A percentile compares a stretch with the other conserved stretches of the same genome.
phyloP scores from a whole-genome alignment of 2,329 filamentous ascomycete genomes.

The Exophiala oligosperma region DNA sequence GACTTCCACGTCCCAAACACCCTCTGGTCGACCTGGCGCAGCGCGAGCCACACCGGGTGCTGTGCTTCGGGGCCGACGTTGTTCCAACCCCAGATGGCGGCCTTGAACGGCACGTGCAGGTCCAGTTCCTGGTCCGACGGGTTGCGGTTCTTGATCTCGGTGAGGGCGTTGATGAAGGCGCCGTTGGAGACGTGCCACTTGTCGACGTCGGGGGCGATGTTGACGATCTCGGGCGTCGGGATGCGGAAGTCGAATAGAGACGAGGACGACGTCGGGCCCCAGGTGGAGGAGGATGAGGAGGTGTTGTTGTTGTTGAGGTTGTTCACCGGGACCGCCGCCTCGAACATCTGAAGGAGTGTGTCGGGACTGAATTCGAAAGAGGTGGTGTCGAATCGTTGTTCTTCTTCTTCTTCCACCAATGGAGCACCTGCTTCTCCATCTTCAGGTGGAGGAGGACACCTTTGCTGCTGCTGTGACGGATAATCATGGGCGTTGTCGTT shows the following conservation, averaged over 20 bases:
- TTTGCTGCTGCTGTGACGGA: no score
- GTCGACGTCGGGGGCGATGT: conserved; percentile 22
- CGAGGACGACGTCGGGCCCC: conserved; percentile 2
- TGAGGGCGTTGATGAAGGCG: conserved; percentile 21
- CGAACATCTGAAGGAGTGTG: conserved; percentile 21
- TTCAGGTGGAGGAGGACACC: no score
- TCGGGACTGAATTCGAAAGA: conserved; percentile 21
- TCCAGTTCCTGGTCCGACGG: conserved; percentile 14
- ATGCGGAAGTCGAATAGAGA: conserved; percentile 25
- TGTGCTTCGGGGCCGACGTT: conserved; percentile 23
- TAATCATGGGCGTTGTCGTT: neutral
- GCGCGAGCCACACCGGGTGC: conserved; percentile 25
- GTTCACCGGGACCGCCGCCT: neutral
- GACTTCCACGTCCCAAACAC: conserved; percentile 29
- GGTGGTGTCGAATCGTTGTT: no score
- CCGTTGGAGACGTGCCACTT: conserved; percentile 29
- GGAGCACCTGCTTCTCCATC: no score
- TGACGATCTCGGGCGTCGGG: conserved; percentile 5
- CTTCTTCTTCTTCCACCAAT: no score
- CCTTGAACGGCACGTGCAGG: conserved; percentile 26
- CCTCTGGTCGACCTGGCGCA: conserved; percentile 25
- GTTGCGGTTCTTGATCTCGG: conserved; percentile 14
- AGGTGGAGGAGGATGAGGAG: neutral
- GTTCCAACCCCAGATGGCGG: conserved; percentile 28
- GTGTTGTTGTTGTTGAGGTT: neutral